Base-by-base conservation (phyloP, 192 early-diverging fungal genomes). In the Dispira parvispora region DNA sequence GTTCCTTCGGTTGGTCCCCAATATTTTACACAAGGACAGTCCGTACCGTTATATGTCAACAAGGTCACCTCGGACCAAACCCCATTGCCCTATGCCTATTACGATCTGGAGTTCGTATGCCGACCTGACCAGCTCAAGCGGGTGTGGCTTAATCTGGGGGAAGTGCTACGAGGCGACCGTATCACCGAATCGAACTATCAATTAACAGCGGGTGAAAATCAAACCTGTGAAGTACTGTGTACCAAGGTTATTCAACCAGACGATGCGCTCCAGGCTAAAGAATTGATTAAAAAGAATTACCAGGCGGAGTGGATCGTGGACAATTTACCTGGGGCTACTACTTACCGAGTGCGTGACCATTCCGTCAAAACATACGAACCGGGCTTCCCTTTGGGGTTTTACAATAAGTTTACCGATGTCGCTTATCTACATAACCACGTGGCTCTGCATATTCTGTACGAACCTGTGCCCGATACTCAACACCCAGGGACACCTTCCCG, bases 131-230 rank as follows among this genome's bases (percentile, higher is more conserved):
- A 50, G 38, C 21, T 72, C 6, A 28, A 64, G 20, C 67, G 67
- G 45, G 71, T 71, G 27, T 73, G 71, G 71, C 69, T 73, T 26
- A 73, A 74, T 69, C 69, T 86, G 45, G 84, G 85, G 52, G 78
- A 87, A 58, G 84, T 85, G 14, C 65, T 88, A 53, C 72, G 83
- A 26, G 87, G 87, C 11, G 87, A 88, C 70, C 77, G 85, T 11
- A 86, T 83, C 27, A 77, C 75, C 2, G 75, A 71, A 26, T 82
- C 80, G 10, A 78, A 80, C 61, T 82, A 80, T 44, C 56, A 73
- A 61, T 66, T 78, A 50, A 49, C 57, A 14, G 76, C 81, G 62
- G 75, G 72, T 16, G 49, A 64, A 25, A 73, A 82, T 67, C 64
- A 61, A 11, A 53, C 63, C 14, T 86, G 84, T 58, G 61, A 71